Evolutionary conservation across 148 eudicot species (phyloP).

Genomic region (Mesembryanthemum crystallinum): DNA sequence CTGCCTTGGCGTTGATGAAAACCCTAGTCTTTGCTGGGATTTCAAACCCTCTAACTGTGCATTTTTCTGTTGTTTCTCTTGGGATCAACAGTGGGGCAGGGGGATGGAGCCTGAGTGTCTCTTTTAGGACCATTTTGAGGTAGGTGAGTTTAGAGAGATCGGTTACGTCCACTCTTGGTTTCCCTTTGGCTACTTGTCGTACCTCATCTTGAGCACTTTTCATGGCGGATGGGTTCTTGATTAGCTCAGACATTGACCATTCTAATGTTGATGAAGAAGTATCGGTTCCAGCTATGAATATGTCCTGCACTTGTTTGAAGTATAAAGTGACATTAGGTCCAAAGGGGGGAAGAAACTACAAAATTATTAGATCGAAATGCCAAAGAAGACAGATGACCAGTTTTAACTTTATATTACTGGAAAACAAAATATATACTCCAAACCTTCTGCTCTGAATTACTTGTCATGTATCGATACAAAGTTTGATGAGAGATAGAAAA

Average conservation of each 20-base stretch:
- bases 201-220: constrained; percentile 49
- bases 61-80: constrained; percentile 42
- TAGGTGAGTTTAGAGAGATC: constrained; percentile 45
- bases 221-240: constrained; percentile 39
- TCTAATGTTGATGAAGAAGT: constrained; percentile 49
- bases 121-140: constrained; percentile 42
- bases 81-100: constrained; percentile 48
- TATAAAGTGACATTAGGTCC: too few species aligned
- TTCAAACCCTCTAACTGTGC: constrained; percentile 36
- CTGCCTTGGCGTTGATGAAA: constrained; percentile 43
- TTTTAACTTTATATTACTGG: too few species aligned
- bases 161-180: constrained; percentile 35
- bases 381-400: too few species aligned
- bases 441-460: too few species aligned
- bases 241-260: constrained; percentile 58
- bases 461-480: too few species aligned
- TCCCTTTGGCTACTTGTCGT: constrained; percentile 28
- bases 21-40: constrained; percentile 55
- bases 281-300: constrained; percentile 58
- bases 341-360: too few species aligned
- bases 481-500: too few species aligned
- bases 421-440: too few species aligned
- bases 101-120: constrained; percentile 57
- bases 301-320: constrained; percentile 36
- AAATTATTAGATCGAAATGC: too few species aligned